Percentiles rank a stretch among this genome's conserved stretches.
Evolutionary conservation across 495 filamentous ascomycete genomes (phyloP).

Genomic region (Hypomontagnella monticulosa): DNA sequence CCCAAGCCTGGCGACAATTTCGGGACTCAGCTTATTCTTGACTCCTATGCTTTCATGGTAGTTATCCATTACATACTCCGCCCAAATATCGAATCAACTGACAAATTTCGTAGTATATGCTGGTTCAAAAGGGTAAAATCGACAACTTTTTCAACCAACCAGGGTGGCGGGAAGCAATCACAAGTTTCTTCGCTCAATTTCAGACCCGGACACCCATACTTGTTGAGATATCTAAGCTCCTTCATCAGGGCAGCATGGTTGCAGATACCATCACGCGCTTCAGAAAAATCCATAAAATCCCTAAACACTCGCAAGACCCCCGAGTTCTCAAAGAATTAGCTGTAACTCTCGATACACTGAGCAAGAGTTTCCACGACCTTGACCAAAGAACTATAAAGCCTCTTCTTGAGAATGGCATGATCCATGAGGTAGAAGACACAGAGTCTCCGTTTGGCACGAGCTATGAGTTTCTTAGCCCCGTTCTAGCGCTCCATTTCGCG

Average conservation of each 20-base stretch:
- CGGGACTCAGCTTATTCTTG: conserved; percentile 25
- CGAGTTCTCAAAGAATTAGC: conserved; percentile 4
- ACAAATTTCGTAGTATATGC: conserved; percentile 7
- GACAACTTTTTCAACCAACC: conserved; percentile 27
- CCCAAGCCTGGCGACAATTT: conserved; percentile 20
- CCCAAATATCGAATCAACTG: not conserved
- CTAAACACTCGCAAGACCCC: not conserved
- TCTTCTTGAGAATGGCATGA: conserved; percentile 6
- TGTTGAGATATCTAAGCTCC: conserved; percentile 23
- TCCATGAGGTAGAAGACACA: conserved; percentile 18
- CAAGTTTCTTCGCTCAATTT: conserved; percentile 11
- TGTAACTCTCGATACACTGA: not conserved
- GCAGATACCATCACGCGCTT: conserved; percentile 4
- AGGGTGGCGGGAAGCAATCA: conserved; percentile 13
- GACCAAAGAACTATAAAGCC: conserved; percentile 13
- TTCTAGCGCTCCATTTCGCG: conserved; percentile 16
- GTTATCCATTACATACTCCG: not conserved
- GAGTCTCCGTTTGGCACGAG: conserved; percentile 16
- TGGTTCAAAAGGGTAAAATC: conserved; percentile 6
- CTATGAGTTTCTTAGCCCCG: conserved; percentile 13
- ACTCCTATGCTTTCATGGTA: conserved; percentile 28
- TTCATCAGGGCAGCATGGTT: not conserved
- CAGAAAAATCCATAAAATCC: not conserved
- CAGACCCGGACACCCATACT: conserved; percentile 4
- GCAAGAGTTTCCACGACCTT: conserved; percentile 4